These are phyloP conservation scores for Penicillium soppii DNA, from an alignment of 495 filamentous ascomycete species.

Conservation along the genomic window DNA sequence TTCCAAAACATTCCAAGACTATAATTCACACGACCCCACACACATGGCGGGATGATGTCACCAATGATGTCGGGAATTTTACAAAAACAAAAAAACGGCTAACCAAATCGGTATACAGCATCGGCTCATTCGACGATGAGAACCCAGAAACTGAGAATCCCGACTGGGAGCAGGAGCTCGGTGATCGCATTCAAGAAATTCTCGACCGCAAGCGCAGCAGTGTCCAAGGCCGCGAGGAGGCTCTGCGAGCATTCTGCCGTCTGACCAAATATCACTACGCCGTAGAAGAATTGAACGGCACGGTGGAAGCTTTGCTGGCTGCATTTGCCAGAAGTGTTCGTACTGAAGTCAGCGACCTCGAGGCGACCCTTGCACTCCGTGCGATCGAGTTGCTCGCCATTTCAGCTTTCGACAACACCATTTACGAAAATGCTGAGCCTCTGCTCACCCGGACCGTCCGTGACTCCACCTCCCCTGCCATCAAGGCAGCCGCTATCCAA, in stretches of 20 bases:
- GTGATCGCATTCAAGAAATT: slow-evolving; percentile 74
- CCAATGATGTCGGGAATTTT: slow-evolving; percentile 6
- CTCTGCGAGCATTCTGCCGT: slow-evolving; percentile 66
- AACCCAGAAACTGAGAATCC: slow-evolving; percentile 55
- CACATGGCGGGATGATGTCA: slow-evolving; percentile 42
- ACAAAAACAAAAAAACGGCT: slow-evolving; percentile 8
- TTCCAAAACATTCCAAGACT: too few relatives aligned
- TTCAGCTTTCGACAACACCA: slow-evolving; percentile 65
- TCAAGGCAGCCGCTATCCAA: slow-evolving; percentile 76
- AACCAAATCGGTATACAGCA: slow-evolving; percentile 19
- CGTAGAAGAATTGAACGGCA: slow-evolving; percentile 60
- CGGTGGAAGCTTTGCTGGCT: slow-evolving; percentile 63
- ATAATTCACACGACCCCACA: slow-evolving; percentile 21
- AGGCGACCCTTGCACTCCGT: slow-evolving; percentile 67
- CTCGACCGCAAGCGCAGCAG: slow-evolving; percentile 84
- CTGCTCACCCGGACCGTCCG: slow-evolving; percentile 67
- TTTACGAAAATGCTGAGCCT: slow-evolving; percentile 63
- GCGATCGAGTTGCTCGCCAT: slow-evolving; percentile 76
- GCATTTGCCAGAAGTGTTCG: slow-evolving; percentile 75
- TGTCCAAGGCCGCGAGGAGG: slow-evolving; percentile 73
- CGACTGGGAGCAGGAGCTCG: slow-evolving; percentile 66
- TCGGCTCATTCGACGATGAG: slow-evolving; percentile 59
- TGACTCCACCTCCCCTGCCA: slow-evolving; percentile 61
- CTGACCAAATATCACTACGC: slow-evolving; percentile 73
- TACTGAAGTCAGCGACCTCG: slow-evolving; percentile 66